Percentiles rank a stretch among this genome's conserved stretches.
Conservation (phyloP, 768 basidiomycete genomes). For the Hericium rajendrae region DNA sequence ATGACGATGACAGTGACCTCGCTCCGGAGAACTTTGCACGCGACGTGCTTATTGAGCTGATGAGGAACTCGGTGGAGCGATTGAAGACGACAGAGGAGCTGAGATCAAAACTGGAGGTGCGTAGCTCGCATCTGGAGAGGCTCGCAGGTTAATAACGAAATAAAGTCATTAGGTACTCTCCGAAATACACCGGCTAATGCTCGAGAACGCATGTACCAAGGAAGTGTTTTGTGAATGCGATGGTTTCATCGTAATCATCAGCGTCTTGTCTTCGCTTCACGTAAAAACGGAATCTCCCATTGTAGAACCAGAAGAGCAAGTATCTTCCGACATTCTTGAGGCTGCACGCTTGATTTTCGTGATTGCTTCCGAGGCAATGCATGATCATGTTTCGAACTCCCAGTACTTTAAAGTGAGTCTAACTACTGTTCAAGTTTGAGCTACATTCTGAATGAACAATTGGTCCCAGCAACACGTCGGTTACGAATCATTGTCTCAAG, state of each 20-base stretch:
- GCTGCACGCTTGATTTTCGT: constrained; percentile 52
- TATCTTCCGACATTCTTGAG: constrained; percentile 34
- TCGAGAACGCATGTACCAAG: constrained; percentile 55
- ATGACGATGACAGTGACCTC: constrained; percentile 26
- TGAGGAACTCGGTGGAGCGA: constrained; percentile 61
- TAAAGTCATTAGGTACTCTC: constrained; percentile 37
- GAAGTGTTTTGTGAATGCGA: constrained; percentile 76
- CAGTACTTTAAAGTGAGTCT: constrained; percentile 57
- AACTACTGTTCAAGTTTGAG: background rate
- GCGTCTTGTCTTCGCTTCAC: constrained; percentile 53
- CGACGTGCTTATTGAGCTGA: constrained; percentile 61
- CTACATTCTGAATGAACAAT: constrained; percentile 4
- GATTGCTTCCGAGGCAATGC: constrained; percentile 55
- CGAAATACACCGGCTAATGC: constrained; percentile 61
- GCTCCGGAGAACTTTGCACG: constrained; percentile 64
- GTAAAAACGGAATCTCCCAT: constrained; percentile 24
- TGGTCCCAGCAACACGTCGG: constrained; percentile 44
- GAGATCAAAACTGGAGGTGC: constrained; percentile 43
- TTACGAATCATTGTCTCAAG: constrained; percentile 51
- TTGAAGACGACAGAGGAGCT: constrained; percentile 49
- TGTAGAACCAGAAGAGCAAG: constrained; percentile 29
- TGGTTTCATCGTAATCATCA: constrained; percentile 70
- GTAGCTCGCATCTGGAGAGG: constrained; percentile 9
- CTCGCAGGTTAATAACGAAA: background rate
- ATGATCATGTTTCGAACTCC: constrained; percentile 43